Conservation (phyloP, 2,329 filamentous ascomycete species). For the Cladophialophora exuberans region DNA sequence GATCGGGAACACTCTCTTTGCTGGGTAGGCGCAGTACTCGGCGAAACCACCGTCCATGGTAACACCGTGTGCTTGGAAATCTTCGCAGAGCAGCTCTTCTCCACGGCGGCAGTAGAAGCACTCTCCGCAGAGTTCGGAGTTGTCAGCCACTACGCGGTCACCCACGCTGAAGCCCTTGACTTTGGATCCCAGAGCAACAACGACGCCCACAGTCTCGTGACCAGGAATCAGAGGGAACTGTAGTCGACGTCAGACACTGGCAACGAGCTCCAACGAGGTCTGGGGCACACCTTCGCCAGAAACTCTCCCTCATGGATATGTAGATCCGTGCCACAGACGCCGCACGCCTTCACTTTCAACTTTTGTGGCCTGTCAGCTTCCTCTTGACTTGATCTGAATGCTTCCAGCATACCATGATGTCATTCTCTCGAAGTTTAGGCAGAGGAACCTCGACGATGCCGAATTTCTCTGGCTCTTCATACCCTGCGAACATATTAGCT, state of each 20-base stretch:
- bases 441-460: constrained; percentile 65
- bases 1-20: constrained; percentile 65
- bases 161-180: constrained; percentile 65
- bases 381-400: constrained; percentile 9
- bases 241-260: constrained; percentile 11
- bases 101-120: constrained; percentile 76
- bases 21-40: constrained; percentile 61
- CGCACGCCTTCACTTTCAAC: constrained; percentile 69
- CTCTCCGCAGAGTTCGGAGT: constrained; percentile 66
- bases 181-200: constrained; percentile 62
- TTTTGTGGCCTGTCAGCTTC: constrained; percentile 38
- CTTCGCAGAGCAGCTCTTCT: constrained; percentile 69
- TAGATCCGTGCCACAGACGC: constrained; percentile 63
- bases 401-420: constrained; percentile 54
- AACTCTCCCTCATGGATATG: constrained; percentile 69
- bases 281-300: constrained; percentile 51
- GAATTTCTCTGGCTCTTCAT: constrained; percentile 66
- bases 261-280: constrained; percentile 13
- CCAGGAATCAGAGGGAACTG: constrained; percentile 68
- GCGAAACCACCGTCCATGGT: constrained; percentile 71
- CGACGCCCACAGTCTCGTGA: constrained; percentile 69
- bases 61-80: constrained; percentile 65
- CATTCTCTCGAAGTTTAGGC: constrained; percentile 62
- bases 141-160: constrained; percentile 63
- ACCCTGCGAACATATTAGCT: constrained; percentile 37